Conservation (phyloP, 2,329 filamentous ascomycete species). For the Clarireedia paspali region DNA sequence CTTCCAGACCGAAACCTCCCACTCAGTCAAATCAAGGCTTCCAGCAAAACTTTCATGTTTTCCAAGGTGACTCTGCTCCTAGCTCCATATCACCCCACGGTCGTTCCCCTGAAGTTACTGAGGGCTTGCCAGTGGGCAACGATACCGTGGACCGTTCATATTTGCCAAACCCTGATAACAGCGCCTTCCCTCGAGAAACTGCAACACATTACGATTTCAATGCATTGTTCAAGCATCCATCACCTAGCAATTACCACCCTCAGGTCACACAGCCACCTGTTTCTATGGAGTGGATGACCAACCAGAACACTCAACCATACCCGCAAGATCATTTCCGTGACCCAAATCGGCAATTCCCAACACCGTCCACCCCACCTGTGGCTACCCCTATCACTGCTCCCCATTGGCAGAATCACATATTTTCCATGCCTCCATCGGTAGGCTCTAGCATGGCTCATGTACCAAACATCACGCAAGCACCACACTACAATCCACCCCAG, state of each 20-base stretch:
- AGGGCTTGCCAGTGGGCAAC: slow-evolving; percentile 6
- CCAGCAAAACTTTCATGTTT: slow-evolving; percentile 9
- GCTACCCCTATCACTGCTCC: not conserved
- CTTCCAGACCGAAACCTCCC: not conserved
- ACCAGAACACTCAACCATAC: not conserved
- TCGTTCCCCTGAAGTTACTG: not conserved
- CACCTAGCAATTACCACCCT: not conserved
- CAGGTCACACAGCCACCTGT: not conserved
- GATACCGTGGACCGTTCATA: slow-evolving; percentile 16
- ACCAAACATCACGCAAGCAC: not conserved
- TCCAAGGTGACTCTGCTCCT: not conserved
- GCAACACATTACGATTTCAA: slow-evolving; percentile 23
- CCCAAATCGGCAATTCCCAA: not conserved
- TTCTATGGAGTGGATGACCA: not conserved
- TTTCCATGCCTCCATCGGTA: not conserved
- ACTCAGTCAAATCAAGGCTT: not conserved
- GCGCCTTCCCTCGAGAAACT: not conserved
- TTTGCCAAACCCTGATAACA: slow-evolving; percentile 12
- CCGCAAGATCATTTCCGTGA: not conserved
- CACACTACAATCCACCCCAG: not conserved
- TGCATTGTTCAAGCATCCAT: slow-evolving; percentile 8
- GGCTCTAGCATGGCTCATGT: not conserved
- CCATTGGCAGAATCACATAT: slow-evolving; percentile 1
- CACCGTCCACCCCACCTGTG: not conserved
- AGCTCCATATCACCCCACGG: not conserved